These are phyloP conservation scores for Pelargonium australe DNA, from an alignment of 441 rosid genomes.

Conservation along the genomic window DNA sequence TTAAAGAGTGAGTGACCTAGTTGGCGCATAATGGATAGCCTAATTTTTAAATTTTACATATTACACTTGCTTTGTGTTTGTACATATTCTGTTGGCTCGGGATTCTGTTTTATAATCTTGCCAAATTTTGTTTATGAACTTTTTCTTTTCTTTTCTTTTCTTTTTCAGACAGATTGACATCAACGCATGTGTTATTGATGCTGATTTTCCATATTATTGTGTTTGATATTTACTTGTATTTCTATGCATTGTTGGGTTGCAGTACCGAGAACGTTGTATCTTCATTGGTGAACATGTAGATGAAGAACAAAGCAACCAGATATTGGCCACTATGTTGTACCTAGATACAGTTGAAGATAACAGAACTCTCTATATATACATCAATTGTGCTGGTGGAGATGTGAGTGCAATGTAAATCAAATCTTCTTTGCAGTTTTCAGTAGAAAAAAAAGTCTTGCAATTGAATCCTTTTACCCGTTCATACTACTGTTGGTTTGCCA, in stretches of 20 bases:
- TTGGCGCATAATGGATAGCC: neutral
- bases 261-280: constrained; percentile 83
- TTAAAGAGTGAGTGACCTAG: neutral
- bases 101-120: neutral
- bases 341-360: constrained; percentile 72
- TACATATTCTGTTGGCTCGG: neutral
- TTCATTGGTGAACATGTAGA: constrained; percentile 72
- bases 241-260: constrained; percentile 26
- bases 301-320: constrained; percentile 82
- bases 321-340: constrained; percentile 84
- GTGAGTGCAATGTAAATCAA: constrained; percentile 34
- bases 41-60: neutral
- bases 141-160: neutral
- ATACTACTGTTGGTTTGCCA: constrained; percentile 10
- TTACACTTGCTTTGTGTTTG: neutral
- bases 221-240: constrained; percentile 6
- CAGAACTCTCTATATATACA: constrained; percentile 52
- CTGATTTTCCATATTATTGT: constrained; percentile 7
- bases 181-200: neutral
- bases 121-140: neutral
- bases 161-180: neutral
- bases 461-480: constrained; percentile 2
- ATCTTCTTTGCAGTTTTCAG: constrained; percentile 4
- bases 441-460: neutral
- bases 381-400: constrained; percentile 91